These are phyloP conservation scores for Herpetospermum pedunculosum DNA, from an alignment of 306 rosid species.

Conservation along the genomic window DNA sequence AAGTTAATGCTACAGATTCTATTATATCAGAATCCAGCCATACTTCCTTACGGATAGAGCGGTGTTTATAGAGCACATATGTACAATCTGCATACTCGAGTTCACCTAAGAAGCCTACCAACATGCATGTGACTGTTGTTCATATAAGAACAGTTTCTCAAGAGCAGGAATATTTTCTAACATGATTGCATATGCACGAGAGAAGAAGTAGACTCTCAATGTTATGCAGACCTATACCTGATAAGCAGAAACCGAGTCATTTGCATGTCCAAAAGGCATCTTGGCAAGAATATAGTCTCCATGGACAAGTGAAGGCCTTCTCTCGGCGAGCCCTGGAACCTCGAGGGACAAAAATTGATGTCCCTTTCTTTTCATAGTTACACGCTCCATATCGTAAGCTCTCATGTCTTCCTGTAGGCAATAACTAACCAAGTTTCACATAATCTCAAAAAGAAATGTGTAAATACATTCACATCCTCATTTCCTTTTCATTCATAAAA, in stretches of 20 bases:
- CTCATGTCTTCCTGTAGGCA: constrained; percentile 76
- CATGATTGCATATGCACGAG: neutral
- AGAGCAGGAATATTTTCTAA: neutral
- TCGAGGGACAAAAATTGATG: constrained; percentile 42
- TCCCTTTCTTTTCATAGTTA: constrained; percentile 41
- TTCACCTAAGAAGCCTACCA: neutral
- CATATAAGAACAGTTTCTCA: neutral
- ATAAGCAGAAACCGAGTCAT: constrained; percentile 17
- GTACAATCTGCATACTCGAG: neutral
- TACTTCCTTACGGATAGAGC: neutral
- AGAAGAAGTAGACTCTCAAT: neutral
- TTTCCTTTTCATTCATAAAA: neutral
- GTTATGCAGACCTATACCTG: constrained; percentile 33
- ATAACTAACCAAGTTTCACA: constrained; percentile 13
- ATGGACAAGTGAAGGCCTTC: constrained; percentile 84
- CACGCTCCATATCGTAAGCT: constrained; percentile 48
- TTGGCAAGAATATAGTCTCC: constrained; percentile 63
- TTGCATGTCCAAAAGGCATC: constrained; percentile 20
- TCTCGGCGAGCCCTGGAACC: constrained; percentile 95
- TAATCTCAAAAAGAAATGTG: constrained; percentile 12
- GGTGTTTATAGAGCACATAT: neutral
- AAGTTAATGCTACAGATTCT: neutral
- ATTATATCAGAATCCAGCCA: neutral
- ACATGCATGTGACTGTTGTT: neutral
- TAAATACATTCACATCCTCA: neutral